A percentile compares a stretch with the other conserved stretches of the same genome.
Evolutionary conservation across 1,284 basidiomycete species (phyloP).

Genomic region (Flammula alnicola): DNA sequence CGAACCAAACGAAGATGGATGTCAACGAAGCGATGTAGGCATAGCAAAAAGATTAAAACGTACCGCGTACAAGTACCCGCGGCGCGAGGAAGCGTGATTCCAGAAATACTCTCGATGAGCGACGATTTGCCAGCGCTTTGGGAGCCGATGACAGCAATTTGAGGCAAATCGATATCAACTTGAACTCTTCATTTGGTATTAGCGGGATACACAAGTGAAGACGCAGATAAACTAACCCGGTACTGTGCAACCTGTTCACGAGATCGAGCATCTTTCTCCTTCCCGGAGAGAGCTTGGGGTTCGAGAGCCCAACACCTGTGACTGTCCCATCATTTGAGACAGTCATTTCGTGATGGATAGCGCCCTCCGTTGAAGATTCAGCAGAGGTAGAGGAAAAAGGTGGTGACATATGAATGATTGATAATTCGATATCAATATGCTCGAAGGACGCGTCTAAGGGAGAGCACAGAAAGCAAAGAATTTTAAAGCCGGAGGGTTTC

Average conservation of each 20-base stretch:
- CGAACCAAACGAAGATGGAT: neutral
- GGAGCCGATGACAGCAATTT: slow-evolving; percentile 69
- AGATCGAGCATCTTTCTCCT: slow-evolving; percentile 53
- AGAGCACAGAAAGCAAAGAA: no score
- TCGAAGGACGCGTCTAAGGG: no score
- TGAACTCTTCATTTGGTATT: slow-evolving; percentile 50
- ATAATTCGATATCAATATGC: no score
- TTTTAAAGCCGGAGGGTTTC: no score
- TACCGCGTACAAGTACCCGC: slow-evolving; percentile 67
- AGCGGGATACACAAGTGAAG: neutral
- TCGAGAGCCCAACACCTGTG: slow-evolving; percentile 54
- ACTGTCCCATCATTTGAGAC: no score
- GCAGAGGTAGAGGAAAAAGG: no score
- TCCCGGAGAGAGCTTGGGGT: slow-evolving; percentile 38
- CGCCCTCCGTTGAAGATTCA: no score
- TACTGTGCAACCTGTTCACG: slow-evolving; percentile 38
- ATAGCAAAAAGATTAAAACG: slow-evolving; percentile 3
- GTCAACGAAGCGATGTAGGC: neutral
- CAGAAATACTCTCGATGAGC: slow-evolving; percentile 75
- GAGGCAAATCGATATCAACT: slow-evolving; percentile 69
- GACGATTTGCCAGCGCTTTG: slow-evolving; percentile 78
- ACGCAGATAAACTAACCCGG: slow-evolving; percentile 6
- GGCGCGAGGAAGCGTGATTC: slow-evolving; percentile 69
- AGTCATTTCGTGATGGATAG: no score
- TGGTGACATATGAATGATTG: no score